Percentiles rank a stretch among this genome's conserved stretches.
These are phyloP conservation scores for Phytophthora uliginosa DNA, from an alignment of 352 stramenopile species.

Conservation along the genomic window DNA sequence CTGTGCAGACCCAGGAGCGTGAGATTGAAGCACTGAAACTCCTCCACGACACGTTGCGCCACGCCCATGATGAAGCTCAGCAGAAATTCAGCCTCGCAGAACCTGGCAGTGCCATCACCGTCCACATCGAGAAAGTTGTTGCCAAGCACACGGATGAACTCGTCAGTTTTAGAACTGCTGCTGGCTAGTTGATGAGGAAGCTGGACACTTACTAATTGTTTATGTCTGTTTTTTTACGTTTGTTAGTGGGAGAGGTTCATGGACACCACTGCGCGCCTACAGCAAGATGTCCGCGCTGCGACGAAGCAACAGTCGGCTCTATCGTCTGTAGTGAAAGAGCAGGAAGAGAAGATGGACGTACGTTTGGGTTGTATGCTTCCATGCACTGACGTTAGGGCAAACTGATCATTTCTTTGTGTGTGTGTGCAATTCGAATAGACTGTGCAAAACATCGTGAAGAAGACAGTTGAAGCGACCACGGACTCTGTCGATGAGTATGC, in stretches of 20 bases:
- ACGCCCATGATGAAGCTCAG: slow-evolving; percentile 65
- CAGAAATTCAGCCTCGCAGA: slow-evolving; percentile 72
- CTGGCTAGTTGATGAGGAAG: background rate
- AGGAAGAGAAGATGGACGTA: slow-evolving; percentile 61
- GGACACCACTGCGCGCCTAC: slow-evolving; percentile 46
- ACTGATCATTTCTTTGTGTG: slow-evolving; percentile 5
- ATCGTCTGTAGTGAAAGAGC: slow-evolving; percentile 37
- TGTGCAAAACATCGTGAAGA: slow-evolving; percentile 37
- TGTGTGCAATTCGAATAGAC: slow-evolving; percentile 18
- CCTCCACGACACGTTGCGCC: slow-evolving; percentile 65
- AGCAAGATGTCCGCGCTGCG: slow-evolving; percentile 40
- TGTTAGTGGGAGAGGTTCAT: slow-evolving; percentile 64
- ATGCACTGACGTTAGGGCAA: slow-evolving; percentile 7
- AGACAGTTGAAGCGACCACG: slow-evolving; percentile 2
- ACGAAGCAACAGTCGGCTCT: slow-evolving; percentile 43
- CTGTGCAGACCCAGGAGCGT: slow-evolving; percentile 61
- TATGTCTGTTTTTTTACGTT: background rate
- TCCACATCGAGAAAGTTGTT: slow-evolving; percentile 79
- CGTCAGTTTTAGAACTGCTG: slow-evolving; percentile 40
- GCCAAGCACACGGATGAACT: slow-evolving; percentile 71
- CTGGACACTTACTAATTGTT: background rate
- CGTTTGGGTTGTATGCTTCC: slow-evolving; percentile 7
- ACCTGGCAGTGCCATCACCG: slow-evolving; percentile 59
- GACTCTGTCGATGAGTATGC: slow-evolving; percentile 16
- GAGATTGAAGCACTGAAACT: slow-evolving; percentile 69